These are phyloP conservation scores for Aspergillus amoenus DNA, from an alignment of 2,329 filamentous ascomycete genomes.

Conservation along the genomic window DNA sequence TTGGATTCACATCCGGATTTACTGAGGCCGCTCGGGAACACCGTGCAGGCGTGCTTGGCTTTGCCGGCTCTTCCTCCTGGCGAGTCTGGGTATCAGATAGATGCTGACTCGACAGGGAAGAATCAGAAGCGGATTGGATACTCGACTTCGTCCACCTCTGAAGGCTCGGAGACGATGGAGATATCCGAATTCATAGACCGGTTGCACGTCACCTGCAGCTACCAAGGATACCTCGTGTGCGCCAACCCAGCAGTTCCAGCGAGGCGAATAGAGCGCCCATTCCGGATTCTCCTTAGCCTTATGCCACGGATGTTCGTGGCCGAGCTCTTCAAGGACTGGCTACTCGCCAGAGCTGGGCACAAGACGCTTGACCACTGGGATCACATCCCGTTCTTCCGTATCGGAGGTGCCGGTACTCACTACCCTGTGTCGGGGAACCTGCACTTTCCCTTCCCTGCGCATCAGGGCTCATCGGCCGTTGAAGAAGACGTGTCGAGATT, in stretches of 20 bases:
- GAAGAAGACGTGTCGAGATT: constrained; percentile 17
- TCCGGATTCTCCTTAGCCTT: constrained; percentile 21
- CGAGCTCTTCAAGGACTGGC: constrained; percentile 19
- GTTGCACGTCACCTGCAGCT: constrained; percentile 21
- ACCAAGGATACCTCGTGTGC: constrained; percentile 19
- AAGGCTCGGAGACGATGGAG: constrained; percentile 13
- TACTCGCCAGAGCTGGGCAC: constrained; percentile 18
- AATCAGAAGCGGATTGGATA: neutral
- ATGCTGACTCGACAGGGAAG: neutral
- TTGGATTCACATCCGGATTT: constrained; percentile 20
- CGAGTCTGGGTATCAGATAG: neutral
- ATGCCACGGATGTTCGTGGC: constrained; percentile 19
- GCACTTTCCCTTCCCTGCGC: constrained; percentile 6
- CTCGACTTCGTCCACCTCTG: neutral
- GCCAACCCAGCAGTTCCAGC: constrained; percentile 15
- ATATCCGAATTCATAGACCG: constrained; percentile 20
- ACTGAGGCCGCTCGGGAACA: constrained; percentile 17
- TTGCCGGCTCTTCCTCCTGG: constrained; percentile 11
- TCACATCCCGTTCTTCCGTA: constrained; percentile 24
- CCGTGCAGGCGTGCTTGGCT: constrained; percentile 19
- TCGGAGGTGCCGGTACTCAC: constrained; percentile 26
- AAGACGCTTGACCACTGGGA: constrained; percentile 21
- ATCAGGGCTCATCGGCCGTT: constrained; percentile 12
- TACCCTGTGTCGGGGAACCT: constrained; percentile 11
- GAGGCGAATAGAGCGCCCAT: constrained; percentile 19